Evolutionary conservation across 768 basidiomycete species (phyloP).

Genomic region (Lactarius sanguifluus): DNA sequence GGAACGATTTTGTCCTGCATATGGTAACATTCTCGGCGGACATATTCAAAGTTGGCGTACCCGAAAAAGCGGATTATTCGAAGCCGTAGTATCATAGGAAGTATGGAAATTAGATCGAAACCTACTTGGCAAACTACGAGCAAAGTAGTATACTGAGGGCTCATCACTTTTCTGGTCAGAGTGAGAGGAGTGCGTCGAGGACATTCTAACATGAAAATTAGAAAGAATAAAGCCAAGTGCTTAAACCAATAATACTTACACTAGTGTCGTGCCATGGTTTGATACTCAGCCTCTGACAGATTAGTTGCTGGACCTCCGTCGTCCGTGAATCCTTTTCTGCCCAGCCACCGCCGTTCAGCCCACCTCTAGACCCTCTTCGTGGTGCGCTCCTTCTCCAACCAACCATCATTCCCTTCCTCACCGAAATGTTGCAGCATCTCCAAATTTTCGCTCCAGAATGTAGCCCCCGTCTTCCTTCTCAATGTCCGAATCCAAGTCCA

Average conservation of each 20-base stretch:
- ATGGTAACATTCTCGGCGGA: no score
- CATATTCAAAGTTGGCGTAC: no score
- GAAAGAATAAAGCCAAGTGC: background rate
- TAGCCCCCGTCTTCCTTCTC: background rate
- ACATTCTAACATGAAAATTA: conserved; percentile 11
- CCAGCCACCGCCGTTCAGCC: no score
- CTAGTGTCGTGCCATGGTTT: conserved; percentile 47
- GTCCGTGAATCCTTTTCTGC: conserved; percentile 36
- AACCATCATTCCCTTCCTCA: background rate
- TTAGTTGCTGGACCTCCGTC: conserved; percentile 39
- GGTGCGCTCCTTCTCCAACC: background rate
- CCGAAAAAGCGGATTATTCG: no score
- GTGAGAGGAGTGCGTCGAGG: conserved; percentile 1
- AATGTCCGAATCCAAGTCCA: background rate
- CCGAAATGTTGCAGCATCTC: background rate
- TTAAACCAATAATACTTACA: conserved; percentile 30
- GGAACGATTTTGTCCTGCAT: no score
- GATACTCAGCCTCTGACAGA: conserved; percentile 41
- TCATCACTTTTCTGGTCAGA: background rate
- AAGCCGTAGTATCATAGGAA: no score
- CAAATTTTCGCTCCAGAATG: background rate
- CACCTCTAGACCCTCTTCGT: no score
- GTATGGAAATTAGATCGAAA: no score
- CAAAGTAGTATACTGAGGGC: no score
- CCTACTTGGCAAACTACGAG: no score